These are phyloP conservation scores for Arthroderma sp. DNA, from an alignment of 2,329 filamentous ascomycete species.

Conservation along the genomic window DNA sequence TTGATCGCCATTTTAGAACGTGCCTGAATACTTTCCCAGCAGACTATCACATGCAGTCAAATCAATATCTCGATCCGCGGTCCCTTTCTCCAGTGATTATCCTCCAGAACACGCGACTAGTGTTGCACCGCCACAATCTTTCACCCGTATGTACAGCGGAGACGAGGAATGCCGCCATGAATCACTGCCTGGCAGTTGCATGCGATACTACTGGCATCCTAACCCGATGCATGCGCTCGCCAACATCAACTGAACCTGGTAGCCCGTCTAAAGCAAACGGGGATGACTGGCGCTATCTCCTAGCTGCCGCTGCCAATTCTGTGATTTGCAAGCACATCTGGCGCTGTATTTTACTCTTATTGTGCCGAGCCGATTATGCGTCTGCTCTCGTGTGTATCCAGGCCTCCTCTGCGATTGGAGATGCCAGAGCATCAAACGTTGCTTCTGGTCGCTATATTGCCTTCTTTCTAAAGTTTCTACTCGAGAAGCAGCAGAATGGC, in stretches of 20 bases:
- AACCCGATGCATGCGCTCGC: constrained; percentile 48
- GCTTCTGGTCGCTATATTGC: constrained; percentile 70
- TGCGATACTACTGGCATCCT: constrained; percentile 70
- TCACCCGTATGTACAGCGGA: constrained; percentile 55
- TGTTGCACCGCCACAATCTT: constrained; percentile 81
- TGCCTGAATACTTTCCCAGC: constrained; percentile 67
- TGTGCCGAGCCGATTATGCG: constrained; percentile 61
- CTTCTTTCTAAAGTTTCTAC: constrained; percentile 64
- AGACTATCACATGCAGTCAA: constrained; percentile 56
- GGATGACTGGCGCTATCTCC: constrained; percentile 41
- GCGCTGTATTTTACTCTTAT: constrained; percentile 69
- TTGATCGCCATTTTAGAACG: constrained; percentile 66
- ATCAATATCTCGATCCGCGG: constrained; percentile 57
- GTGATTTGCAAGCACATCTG: constrained; percentile 76
- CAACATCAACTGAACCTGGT: constrained; percentile 19
- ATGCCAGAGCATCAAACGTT: constrained; percentile 58
- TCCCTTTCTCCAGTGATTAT: constrained; percentile 64
- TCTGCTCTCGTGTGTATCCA: constrained; percentile 62
- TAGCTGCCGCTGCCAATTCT: constrained; percentile 58
- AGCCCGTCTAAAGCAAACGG: constrained; percentile 27
- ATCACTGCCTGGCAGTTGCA: constrained; percentile 61
- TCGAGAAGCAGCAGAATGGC: constrained; percentile 42
- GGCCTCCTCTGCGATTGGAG: constrained; percentile 57
- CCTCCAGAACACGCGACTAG: constrained; percentile 69
- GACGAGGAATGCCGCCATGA: constrained; percentile 58